phyloP scores from a whole-genome alignment of 2,329 filamentous ascomycete genomes.

The Stagonosporopsis cucurbitacearum region DNA sequence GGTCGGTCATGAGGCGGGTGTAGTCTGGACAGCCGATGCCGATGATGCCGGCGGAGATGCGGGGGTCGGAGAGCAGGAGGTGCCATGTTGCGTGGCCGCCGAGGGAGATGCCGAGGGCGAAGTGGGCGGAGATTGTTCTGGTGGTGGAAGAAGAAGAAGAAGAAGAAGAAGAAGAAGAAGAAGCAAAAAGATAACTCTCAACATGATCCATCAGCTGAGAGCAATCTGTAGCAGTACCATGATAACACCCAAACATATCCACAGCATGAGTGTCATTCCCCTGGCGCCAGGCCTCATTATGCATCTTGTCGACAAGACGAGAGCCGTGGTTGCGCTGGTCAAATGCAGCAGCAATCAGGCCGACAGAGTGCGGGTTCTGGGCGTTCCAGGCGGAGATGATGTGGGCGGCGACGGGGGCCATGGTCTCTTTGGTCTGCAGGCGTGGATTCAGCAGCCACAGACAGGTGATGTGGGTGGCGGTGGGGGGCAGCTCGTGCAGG shows the following conservation, averaged over 20 bases:
- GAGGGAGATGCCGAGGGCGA: conserved; percentile 82
- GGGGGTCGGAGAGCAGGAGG: conserved; percentile 75
- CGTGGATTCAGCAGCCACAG: conserved; percentile 94
- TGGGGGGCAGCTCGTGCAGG: conserved; percentile 70
- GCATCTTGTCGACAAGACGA: conserved; percentile 67
- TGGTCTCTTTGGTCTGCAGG: conserved; percentile 71
- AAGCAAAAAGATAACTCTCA: conserved; percentile 73
- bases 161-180: conserved; percentile 39
- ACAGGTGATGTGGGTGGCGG: conserved; percentile 67
- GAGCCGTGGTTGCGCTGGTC: conserved; percentile 94
- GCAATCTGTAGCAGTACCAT: conserved; percentile 76
- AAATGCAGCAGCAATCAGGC: conserved; percentile 81
- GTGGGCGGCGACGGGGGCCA: conserved; percentile 75
- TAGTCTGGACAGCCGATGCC: conserved; percentile 93
- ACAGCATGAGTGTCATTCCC: conserved; percentile 84
- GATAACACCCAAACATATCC: conserved; percentile 86
- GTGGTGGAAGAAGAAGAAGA: not conserved
- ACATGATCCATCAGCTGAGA: conserved; percentile 77
- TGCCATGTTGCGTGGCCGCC: conserved; percentile 92
- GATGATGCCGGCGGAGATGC: conserved; percentile 78
- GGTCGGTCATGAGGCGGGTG: conserved; percentile 77
- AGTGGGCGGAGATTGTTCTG: conserved; percentile 62
- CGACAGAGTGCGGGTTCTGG: conserved; percentile 49
- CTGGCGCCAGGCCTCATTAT: conserved; percentile 79
- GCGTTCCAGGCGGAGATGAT: conserved; percentile 73